phyloP scores from a whole-genome alignment of 2,329 filamentous ascomycete genomes.

The Beauveria sp. region DNA sequence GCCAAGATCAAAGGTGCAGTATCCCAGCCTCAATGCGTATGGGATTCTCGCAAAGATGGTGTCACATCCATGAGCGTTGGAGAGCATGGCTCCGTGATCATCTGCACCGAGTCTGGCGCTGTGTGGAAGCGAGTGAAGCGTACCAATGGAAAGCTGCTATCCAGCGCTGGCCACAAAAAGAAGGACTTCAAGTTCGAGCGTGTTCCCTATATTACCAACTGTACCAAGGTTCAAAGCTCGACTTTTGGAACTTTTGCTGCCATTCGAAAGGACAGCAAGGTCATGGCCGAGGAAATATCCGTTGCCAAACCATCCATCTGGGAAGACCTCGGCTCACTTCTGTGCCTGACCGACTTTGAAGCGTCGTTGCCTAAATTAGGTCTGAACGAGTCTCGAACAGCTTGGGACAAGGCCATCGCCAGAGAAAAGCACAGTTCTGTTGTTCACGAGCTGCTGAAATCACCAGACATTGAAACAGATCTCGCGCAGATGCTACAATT shows the following conservation, averaged over 20 bases:
- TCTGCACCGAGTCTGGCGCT: conserved; percentile 85
- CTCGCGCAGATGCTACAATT: conserved; percentile 41
- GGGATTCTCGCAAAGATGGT: conserved; percentile 81
- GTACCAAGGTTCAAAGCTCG: conserved; percentile 77
- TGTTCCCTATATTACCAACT: conserved; percentile 78
- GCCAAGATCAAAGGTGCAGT: conserved; percentile 80
- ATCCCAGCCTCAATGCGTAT: conserved; percentile 71
- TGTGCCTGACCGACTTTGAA: conserved; percentile 58
- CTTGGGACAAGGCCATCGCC: conserved; percentile 23
- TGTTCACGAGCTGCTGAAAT: conserved; percentile 48
- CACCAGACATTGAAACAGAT: conserved; percentile 59
- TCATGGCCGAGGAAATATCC: conserved; percentile 63
- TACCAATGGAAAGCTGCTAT: conserved; percentile 66
- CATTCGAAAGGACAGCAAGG: conserved; percentile 74
- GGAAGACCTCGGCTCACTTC: conserved; percentile 63
- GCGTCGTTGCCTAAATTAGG: conserved; percentile 28
- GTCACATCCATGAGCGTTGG: conserved; percentile 81
- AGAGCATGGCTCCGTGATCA: conserved; percentile 88
- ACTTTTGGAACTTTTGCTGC: conserved; percentile 85
- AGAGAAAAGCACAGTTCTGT: conserved; percentile 42
- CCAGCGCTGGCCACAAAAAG: conserved; percentile 49
- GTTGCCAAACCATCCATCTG: conserved; percentile 63
- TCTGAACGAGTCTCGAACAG: conserved; percentile 32
- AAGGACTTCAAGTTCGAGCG: conserved; percentile 96
- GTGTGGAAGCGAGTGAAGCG: conserved; percentile 87